Evolutionary conservation across 345 rosid species (phyloP).

Genomic region (Lepidium didymum): DNA sequence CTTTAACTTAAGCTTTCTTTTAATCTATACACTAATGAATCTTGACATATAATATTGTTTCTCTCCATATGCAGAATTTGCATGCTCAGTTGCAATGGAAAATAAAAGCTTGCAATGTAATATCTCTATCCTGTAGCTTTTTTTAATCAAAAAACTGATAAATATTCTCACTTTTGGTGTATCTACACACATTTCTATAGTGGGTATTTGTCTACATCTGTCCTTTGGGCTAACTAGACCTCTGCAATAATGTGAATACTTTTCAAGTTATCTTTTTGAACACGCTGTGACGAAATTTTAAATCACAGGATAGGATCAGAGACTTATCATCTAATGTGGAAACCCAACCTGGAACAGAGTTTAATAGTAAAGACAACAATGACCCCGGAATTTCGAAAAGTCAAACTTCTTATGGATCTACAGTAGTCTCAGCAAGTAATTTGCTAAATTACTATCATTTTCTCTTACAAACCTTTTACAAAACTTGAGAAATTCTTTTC

Average conservation of each 20-base stretch:
- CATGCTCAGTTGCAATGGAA: slow-evolving; percentile 85
- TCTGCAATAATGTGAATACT: neutral
- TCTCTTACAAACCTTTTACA: neutral
- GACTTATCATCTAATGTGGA: slow-evolving; percentile 38
- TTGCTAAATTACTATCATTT: slow-evolving; percentile 26
- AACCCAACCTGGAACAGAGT: slow-evolving; percentile 32
- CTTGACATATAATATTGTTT: neutral
- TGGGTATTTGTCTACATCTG: neutral
- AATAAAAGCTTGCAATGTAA: slow-evolving; percentile 77
- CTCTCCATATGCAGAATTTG: slow-evolving; percentile 44
- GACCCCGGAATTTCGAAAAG: slow-evolving; percentile 24
- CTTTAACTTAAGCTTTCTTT: slow-evolving; percentile 4
- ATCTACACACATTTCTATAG: neutral
- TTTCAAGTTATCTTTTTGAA: neutral
- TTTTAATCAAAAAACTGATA: neutral
- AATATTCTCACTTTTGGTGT: neutral
- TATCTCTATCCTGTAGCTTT: slow-evolving; percentile 27
- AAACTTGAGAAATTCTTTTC: neutral
- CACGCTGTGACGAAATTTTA: neutral
- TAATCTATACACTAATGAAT: neutral
- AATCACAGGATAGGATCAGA: slow-evolving; percentile 65
- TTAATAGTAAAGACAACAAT: slow-evolving; percentile 29
- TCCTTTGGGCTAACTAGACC: neutral
- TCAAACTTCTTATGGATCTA: slow-evolving; percentile 33
- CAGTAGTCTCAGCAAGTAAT: slow-evolving; percentile 39